phyloP scores from a whole-genome alignment of 192 early-diverging fungal genomes.

The Coemansia guatemalensis region DNA sequence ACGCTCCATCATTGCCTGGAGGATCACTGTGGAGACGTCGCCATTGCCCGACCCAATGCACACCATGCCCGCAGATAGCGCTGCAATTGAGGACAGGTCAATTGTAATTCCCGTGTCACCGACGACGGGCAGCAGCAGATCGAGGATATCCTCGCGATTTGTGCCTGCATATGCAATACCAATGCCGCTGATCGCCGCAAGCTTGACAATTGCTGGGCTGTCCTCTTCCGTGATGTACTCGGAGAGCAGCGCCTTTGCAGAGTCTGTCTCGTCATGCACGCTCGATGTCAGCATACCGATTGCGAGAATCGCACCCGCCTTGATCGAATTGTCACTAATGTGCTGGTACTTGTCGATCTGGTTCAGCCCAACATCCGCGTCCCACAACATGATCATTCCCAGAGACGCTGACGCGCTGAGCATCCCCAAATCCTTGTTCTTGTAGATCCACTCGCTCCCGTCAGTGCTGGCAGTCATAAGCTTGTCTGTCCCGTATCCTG shows the following conservation, averaged over 20 bases:
- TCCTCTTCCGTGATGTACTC: slow-evolving; percentile 74
- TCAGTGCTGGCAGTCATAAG: slow-evolving; percentile 70
- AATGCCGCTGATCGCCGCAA: slow-evolving; percentile 85
- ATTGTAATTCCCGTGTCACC: slow-evolving; percentile 78
- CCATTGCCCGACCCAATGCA: slow-evolving; percentile 87
- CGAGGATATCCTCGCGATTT: slow-evolving; percentile 78
- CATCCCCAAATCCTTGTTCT: slow-evolving; percentile 98
- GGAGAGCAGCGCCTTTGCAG: slow-evolving; percentile 83
- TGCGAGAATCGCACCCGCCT: slow-evolving; percentile 90
- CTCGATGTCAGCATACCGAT: slow-evolving; percentile 92
- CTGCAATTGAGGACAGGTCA: slow-evolving; percentile 87
- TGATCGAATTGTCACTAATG: slow-evolving; percentile 76
- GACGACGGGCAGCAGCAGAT: slow-evolving; percentile 78
- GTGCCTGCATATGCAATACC: slow-evolving; percentile 95
- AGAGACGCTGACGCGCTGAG: slow-evolving; percentile 93
- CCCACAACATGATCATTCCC: slow-evolving; percentile 93
- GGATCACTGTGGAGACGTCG: slow-evolving; percentile 87
- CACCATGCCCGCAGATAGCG: slow-evolving; percentile 88
- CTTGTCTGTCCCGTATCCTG: slow-evolving; percentile 94
- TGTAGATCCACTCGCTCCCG: slow-evolving; percentile 89
- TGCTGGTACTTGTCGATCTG: slow-evolving; percentile 96
- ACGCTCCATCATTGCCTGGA: slow-evolving; percentile 95
- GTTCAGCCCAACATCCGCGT: slow-evolving; percentile 85
- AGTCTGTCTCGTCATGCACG: slow-evolving; percentile 88
- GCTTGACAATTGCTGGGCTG: slow-evolving; percentile 57